phyloP scores from a whole-genome alignment of 2,329 filamentous ascomycete species.

The Rutstroemia sp. region DNA sequence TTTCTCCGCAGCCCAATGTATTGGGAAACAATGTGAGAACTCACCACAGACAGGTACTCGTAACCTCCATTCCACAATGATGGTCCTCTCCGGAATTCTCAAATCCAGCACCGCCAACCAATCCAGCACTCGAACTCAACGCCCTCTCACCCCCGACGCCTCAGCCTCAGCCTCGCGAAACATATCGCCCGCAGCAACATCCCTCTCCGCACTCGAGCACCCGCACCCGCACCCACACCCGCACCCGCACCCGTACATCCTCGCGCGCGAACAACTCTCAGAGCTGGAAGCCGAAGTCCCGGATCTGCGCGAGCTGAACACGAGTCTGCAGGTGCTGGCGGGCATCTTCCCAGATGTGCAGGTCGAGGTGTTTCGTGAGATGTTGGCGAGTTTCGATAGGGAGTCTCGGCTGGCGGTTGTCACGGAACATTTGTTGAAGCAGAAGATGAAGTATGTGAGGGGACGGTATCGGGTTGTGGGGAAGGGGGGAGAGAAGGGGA shows the following conservation, averaged over 20 bases:
- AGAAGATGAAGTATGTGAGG: conserved; percentile 61
- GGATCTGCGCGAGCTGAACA: conserved; percentile 63
- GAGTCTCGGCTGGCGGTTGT: conserved; percentile 72
- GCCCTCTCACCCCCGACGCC: conserved; percentile 16
- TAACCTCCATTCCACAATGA: conserved; percentile 33
- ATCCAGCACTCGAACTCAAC: conserved; percentile 19
- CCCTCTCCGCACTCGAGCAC: conserved; percentile 6
- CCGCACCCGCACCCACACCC: conserved; percentile 35
- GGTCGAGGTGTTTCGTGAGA: conserved; percentile 74
- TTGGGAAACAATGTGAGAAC: conserved; percentile 9
- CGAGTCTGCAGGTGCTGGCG: conserved; percentile 58
- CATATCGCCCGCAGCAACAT: conserved; percentile 25
- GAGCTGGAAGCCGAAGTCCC: conserved; percentile 43
- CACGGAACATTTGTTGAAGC: conserved; percentile 69
- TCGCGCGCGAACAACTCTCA: conserved; percentile 47
- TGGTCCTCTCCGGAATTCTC: conserved; percentile 44
- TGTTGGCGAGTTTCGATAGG: conserved; percentile 66
- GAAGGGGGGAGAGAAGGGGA: conserved; percentile 22
- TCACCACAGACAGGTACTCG: not conserved
- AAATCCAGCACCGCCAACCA: conserved; percentile 32
- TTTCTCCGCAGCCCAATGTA: not conserved
- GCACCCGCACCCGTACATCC: conserved; percentile 42
- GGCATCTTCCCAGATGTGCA: conserved; percentile 75
- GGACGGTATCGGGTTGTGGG: conserved; percentile 51
- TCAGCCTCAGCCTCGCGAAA: conserved; percentile 15